A percentile compares a stretch with the other conserved stretches of the same genome.
These are phyloP conservation scores for Flagelloscypha sp. DNA, from an alignment of 768 basidiomycete genomes.

Conservation along the genomic window DNA sequence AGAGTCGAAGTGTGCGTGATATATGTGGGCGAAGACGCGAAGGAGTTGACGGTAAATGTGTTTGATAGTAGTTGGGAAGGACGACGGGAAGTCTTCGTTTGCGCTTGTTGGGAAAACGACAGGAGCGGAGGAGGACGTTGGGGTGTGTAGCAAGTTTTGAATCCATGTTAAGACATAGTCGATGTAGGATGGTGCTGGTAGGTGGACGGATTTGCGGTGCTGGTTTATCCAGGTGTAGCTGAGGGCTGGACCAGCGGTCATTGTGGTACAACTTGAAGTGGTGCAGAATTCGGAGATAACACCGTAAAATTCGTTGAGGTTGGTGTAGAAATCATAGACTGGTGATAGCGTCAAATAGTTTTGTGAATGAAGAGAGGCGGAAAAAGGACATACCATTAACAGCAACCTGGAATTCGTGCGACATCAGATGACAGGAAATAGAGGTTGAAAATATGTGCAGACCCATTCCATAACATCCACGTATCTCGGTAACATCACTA, in stretches of 20 bases:
- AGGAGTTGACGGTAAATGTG: slow-evolving; percentile 96
- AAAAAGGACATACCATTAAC: slow-evolving; percentile 54
- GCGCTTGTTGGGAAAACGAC: slow-evolving; percentile 24
- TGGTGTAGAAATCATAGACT: slow-evolving; percentile 99
- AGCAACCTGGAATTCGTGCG: slow-evolving; percentile 23
- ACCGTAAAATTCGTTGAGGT: slow-evolving; percentile 95
- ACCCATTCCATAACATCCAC: slow-evolving; percentile 99
- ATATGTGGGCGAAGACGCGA: slow-evolving; percentile 96
- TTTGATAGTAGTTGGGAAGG: slow-evolving; percentile 86
- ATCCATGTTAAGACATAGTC: slow-evolving; percentile 99
- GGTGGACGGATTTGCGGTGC: slow-evolving; percentile 82
- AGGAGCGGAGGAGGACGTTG: slow-evolving; percentile 60
- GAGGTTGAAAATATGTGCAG: too few relatives aligned
- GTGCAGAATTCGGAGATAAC: slow-evolving; percentile 94
- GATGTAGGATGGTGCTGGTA: slow-evolving; percentile 94
- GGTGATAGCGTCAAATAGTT: not conserved
- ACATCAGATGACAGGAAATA: slow-evolving; percentile 34
- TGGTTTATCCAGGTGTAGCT: slow-evolving; percentile 99
- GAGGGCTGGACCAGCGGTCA: slow-evolving; percentile 82
- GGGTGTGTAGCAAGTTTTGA: slow-evolving; percentile 92
- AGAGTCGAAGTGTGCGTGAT: slow-evolving; percentile 88
- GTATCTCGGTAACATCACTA: slow-evolving; percentile 84
- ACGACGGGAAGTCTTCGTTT: slow-evolving; percentile 86
- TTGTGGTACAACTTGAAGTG: slow-evolving; percentile 77
- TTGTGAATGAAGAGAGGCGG: slow-evolving; percentile 1